Evolutionary conservation across 352 stramenopile species (phyloP).

Genomic region (Thraustotheca clavata): DNA sequence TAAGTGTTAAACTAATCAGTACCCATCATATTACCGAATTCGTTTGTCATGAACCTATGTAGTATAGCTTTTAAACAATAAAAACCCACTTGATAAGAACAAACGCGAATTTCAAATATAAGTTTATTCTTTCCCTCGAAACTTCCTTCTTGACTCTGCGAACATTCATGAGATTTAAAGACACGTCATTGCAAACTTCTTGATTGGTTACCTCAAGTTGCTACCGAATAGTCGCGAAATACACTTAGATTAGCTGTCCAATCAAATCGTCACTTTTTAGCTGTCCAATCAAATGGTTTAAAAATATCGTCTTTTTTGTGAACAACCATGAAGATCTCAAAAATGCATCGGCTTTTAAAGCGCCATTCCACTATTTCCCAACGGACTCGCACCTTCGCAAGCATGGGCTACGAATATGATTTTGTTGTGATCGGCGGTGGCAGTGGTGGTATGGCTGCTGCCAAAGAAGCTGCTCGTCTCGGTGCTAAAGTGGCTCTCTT

Average conservation of each 20-base stretch:
- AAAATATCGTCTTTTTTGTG: background rate
- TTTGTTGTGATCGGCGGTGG: slow-evolving; percentile 23
- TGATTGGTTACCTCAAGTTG: too few species aligned
- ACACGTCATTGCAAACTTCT: too few species aligned
- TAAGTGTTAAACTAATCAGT: too few species aligned
- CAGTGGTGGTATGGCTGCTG: slow-evolving; percentile 14
- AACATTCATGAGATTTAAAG: too few species aligned
- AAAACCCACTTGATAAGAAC: too few species aligned
- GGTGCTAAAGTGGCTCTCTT: slow-evolving; percentile 21
- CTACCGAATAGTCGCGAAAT: slow-evolving; percentile 1
- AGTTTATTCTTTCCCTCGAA: too few species aligned
- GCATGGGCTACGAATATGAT: slow-evolving; percentile 22
- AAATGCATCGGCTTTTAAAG: background rate
- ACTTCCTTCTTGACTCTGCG: too few species aligned
- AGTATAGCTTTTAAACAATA: too few species aligned
- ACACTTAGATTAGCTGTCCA: background rate
- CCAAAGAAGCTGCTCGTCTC: slow-evolving; percentile 17
- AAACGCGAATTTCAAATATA: too few species aligned
- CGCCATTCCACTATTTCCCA: background rate
- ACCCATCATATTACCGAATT: too few species aligned
- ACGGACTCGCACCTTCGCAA: background rate
- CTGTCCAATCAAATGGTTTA: background rate
- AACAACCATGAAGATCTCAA: slow-evolving; percentile 7
- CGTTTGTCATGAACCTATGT: too few species aligned
- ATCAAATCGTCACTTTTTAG: background rate